Evolutionary conservation across 169 alveolate genomes (phyloP).

Genomic region (Cryptosporidium muris): DNA sequence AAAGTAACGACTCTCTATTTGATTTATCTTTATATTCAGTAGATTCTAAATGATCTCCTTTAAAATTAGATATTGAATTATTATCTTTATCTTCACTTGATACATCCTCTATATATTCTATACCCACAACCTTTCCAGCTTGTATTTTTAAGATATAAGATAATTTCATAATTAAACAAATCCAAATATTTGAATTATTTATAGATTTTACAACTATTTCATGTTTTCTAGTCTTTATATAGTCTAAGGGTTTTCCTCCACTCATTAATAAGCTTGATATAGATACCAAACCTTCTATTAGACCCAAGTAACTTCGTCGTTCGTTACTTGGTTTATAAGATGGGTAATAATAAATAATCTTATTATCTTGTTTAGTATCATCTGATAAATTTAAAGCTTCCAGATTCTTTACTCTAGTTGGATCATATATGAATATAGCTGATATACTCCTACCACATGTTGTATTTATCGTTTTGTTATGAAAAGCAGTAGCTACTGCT

Average conservation of each 20-base stretch:
- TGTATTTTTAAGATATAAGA: conserved; percentile 22
- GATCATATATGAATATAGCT: conserved; percentile 29
- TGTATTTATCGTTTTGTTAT: conserved; percentile 31
- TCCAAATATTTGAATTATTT: conserved; percentile 13
- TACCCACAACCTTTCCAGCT: conserved; percentile 11
- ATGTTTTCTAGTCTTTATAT: conserved; percentile 47
- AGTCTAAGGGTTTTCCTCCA: conserved; percentile 19
- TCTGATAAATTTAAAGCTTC: neutral
- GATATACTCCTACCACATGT: conserved; percentile 11
- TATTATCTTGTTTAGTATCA: neutral
- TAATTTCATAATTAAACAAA: conserved; percentile 20
- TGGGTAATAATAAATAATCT: conserved; percentile 58
- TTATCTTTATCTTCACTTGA: conserved; percentile 3
- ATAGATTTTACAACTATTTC: conserved; percentile 42
- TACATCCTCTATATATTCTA: conserved; percentile 50
- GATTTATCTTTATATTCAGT: conserved; percentile 14
- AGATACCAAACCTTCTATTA: conserved; percentile 49
- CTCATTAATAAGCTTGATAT: conserved; percentile 32
- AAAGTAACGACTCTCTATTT: conserved; percentile 44
- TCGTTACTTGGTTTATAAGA: neutral
- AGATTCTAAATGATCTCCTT: neutral
- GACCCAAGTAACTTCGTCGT: conserved; percentile 15
- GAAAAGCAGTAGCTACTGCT: conserved; percentile 48
- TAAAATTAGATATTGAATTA: neutral
- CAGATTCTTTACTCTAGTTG: conserved; percentile 1